Base-by-base conservation (phyloP, 495 filamentous ascomycete genomes). In the Penicillium cataractarum region DNA sequence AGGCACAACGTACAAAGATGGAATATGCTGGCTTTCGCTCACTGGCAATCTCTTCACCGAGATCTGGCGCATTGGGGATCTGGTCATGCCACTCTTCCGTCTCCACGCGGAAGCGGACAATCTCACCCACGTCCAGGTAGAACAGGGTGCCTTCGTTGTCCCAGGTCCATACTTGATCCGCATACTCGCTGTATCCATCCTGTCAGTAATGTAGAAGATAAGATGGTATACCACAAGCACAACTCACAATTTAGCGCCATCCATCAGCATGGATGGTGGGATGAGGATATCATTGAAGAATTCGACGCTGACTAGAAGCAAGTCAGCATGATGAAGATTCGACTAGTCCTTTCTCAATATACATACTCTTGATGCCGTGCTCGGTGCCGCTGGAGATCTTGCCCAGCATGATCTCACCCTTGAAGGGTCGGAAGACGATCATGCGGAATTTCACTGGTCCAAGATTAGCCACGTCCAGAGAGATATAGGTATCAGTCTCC, bases 351-450 rank as follows among this genome's bases (percentile, higher is more conserved):
- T 22, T 21, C n/a, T 17, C 19, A 21, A 7, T 50, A 64, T 9
- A 71, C 84, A 55, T 78, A 93, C 91, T 84, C 67, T 87, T 84
- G 57, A 99, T 92, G 32, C 93, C 95, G 13, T 86, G 77, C 17
- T 83, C 76, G 4, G 84, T 86, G n/a, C 87, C 85, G 52, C 85
- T 85, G 40, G 83, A 85, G 64, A 97, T 97, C 61, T 85, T 88
- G 4, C 91, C 95, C 9, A 89, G 78, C 62, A 98, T 79, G 51
- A 96, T 91, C 72, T 99, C 96, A 22, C 90, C 89, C 72, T 96
- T 92, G 79, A 96, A 97, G 0, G 95, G 95, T 29, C 95, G 86
- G 74, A 98, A 98, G 9, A 97, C 91, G n/a, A 97, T 81, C 66
- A 98, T 77, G 24, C 91, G 88, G 74, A 97, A 99, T 72, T 94